phyloP scores from a whole-genome alignment of 1,284 basidiomycete species.

The Omphalotus olearius region DNA sequence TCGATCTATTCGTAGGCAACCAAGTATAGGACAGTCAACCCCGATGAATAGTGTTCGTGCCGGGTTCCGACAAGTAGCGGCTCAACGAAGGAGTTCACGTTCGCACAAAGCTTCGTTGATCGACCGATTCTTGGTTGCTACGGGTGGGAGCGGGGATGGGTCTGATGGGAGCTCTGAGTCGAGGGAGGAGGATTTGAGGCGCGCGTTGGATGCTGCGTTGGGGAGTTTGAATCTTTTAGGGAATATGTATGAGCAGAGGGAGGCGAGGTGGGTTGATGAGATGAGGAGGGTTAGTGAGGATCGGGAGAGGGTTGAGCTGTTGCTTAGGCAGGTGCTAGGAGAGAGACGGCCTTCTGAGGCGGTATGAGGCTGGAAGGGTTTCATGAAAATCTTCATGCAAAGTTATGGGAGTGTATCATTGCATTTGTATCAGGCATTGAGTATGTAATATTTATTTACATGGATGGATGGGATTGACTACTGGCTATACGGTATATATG shows the following conservation, averaged over 20 bases:
- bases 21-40: conserved; percentile 39
- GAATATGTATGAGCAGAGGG: conserved; percentile 61
- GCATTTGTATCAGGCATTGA: background rate
- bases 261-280: conserved; percentile 66
- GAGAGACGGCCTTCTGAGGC: conserved; percentile 16
- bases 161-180: conserved; percentile 48
- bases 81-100: conserved; percentile 49
- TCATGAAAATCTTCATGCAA: background rate
- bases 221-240: conserved; percentile 59
- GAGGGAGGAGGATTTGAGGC: conserved; percentile 58
- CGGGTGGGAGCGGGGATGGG: conserved; percentile 42
- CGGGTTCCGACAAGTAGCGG: conserved; percentile 55
- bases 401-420: background rate
- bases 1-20: conserved; percentile 59
- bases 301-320: conserved; percentile 58
- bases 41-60: conserved; percentile 47
- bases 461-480: too few species aligned
- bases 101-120: conserved; percentile 48
- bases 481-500: too few species aligned
- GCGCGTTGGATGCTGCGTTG: conserved; percentile 59
- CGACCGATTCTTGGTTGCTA: conserved; percentile 47
- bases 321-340: conserved; percentile 63
- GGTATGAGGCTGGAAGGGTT: background rate
- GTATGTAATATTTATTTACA: background rate
- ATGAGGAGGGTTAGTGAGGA: conserved; percentile 62